Evolutionary conservation across 1,284 basidiomycete genomes (phyloP).

Genomic region (Ganoderma lucidum): DNA sequence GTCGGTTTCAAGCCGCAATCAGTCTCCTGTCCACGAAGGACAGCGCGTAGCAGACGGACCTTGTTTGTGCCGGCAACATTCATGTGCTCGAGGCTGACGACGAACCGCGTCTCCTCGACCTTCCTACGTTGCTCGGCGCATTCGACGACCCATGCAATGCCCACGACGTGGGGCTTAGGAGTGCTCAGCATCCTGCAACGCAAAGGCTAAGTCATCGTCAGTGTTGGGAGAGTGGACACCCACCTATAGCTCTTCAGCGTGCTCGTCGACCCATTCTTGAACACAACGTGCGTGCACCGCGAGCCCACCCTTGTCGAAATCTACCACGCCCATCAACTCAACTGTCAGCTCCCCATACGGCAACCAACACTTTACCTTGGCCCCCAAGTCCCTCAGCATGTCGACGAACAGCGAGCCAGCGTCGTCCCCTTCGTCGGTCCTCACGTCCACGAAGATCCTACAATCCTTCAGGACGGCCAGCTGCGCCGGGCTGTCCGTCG

Average conservation of each 20-base stretch:
- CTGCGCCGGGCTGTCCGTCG: constrained; percentile 47
- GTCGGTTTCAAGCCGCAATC: constrained; percentile 7
- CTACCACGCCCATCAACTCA: constrained; percentile 44
- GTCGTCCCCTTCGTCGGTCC: constrained; percentile 87
- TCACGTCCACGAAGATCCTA: constrained; percentile 89
- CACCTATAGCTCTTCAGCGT: constrained; percentile 82
- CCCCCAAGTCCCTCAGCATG: constrained; percentile 85
- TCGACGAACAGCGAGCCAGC: constrained; percentile 86
- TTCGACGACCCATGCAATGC: constrained; percentile 92
- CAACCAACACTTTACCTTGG: constrained; percentile 64
- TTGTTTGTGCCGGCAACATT: constrained; percentile 74
- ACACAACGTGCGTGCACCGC: constrained; percentile 90
- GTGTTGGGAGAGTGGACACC: too few species aligned
- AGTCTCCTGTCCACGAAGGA: constrained; percentile 13
- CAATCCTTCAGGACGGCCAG: constrained; percentile 74
- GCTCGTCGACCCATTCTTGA: constrained; percentile 84
- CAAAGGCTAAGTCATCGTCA: too few species aligned
- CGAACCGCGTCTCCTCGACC: constrained; percentile 73
- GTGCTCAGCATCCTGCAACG: constrained; percentile 61
- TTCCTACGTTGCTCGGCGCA: constrained; percentile 76
- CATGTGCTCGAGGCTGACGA: constrained; percentile 73
- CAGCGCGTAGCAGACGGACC: constrained; percentile 47
- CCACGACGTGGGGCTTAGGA: constrained; percentile 81
- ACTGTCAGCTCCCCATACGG: not conserved
- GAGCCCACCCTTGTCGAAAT: constrained; percentile 71